phyloP scores from a whole-genome alignment of 495 filamentous ascomycete genomes.

The Physcia stellaris region DNA sequence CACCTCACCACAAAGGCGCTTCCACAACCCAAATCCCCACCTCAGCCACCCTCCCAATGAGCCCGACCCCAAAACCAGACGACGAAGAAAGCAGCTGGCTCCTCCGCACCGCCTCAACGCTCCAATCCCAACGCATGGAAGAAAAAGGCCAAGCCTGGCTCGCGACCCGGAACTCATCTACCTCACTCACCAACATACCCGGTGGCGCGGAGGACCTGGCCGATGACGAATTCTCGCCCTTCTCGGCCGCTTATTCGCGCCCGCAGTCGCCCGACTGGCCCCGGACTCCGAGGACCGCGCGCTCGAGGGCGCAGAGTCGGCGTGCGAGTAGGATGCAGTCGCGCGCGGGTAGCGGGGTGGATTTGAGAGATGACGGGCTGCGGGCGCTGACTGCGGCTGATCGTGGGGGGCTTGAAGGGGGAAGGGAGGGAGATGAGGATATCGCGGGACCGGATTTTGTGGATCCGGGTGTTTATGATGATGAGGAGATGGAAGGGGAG shows the following conservation, averaged over 20 bases:
- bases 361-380: background rate
- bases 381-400: background rate
- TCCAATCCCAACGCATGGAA: slow-evolving; percentile 57
- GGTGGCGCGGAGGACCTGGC: background rate
- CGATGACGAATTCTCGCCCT: background rate
- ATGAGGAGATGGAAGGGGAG: slow-evolving; percentile 3
- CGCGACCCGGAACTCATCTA: slow-evolving; percentile 54
- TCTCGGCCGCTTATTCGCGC: background rate
- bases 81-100: slow-evolving; percentile 37
- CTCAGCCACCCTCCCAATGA: slow-evolving; percentile 4
- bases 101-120: slow-evolving; percentile 53
- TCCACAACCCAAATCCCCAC: slow-evolving; percentile 5
- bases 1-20: slow-evolving; percentile 18
- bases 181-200: slow-evolving; percentile 32
- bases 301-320: background rate
- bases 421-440: background rate
- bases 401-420: background rate
- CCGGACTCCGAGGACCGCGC: background rate
- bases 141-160: slow-evolving; percentile 74
- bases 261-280: background rate
- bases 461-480: slow-evolving; percentile 5
- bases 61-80: slow-evolving; percentile 4
- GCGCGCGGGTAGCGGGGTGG: background rate
- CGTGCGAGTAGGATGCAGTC: background rate
- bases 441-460: slow-evolving; percentile 9